A percentile compares a stretch with the other conserved stretches of the same genome.
These are phyloP conservation scores for Exophiala calicioides DNA, from an alignment of 2,329 filamentous ascomycete genomes.

Conservation along the genomic window DNA sequence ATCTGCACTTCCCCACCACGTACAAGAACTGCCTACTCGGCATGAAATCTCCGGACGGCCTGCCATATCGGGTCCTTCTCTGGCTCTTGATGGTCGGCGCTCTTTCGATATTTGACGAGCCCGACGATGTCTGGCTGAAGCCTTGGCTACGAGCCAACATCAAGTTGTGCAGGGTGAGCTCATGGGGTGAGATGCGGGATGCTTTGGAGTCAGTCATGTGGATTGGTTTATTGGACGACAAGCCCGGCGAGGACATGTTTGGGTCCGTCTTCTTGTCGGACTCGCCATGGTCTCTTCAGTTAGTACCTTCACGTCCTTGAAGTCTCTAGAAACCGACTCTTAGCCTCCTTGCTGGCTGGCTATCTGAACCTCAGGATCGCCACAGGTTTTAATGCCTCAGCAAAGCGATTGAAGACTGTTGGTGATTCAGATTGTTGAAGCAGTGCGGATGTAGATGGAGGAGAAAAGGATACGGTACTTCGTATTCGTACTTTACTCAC, in stretches of 20 bases:
- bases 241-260: constrained; percentile 32
- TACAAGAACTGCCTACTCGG: constrained; percentile 23
- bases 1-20: constrained; percentile 23
- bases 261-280: constrained; percentile 5
- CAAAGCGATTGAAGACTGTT: too few relatives aligned
- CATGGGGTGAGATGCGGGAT: constrained; percentile 28
- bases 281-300: constrained; percentile 1
- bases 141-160: not conserved
- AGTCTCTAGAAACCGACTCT: too few relatives aligned
- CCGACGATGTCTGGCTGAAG: constrained; percentile 17
- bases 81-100: constrained; percentile 32
- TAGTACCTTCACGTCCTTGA: too few relatives aligned
- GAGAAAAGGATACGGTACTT: too few relatives aligned
- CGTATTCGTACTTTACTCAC: too few relatives aligned
- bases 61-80: constrained; percentile 13
- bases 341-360: too few relatives aligned
- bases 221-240: constrained; percentile 37
- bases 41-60: constrained; percentile 2
- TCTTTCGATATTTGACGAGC: constrained; percentile 12
- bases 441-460: too few relatives aligned
- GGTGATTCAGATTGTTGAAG: too few relatives aligned
- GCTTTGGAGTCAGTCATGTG: constrained; percentile 36
- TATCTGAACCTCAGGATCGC: too few relatives aligned
- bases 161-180: not conserved
- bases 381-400: too few relatives aligned